phyloP scores from a whole-genome alignment of 208 protist genomes.

The Vickermania ingenoplastis region DNA sequence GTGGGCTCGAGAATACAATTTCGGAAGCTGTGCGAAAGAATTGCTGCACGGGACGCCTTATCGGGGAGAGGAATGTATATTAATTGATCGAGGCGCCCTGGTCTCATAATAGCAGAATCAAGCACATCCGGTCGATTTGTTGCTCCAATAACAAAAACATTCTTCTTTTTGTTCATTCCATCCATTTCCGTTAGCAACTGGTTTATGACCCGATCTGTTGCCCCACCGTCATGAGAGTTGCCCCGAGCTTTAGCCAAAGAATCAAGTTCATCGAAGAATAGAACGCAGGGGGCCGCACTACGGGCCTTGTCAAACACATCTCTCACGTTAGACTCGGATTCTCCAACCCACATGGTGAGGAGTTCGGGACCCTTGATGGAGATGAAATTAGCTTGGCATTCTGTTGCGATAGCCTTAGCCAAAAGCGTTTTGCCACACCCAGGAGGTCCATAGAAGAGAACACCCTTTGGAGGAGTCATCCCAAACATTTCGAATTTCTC shows the following conservation, averaged over 20 bases:
- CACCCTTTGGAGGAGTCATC: conserved; percentile 97
- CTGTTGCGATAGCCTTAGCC: conserved; percentile 96
- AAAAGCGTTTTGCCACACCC: conserved; percentile 99
- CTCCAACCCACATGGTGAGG: conserved; percentile 99
- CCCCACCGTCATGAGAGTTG: conserved; percentile 95
- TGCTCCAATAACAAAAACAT: conserved; percentile 99
- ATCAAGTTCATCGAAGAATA: conserved; percentile 99
- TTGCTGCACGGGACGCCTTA: conserved; percentile 90
- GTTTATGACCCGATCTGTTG: conserved; percentile 99
- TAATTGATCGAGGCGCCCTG: conserved; percentile 92
- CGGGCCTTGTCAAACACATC: conserved; percentile 99
- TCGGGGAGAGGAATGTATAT: conserved; percentile 99
- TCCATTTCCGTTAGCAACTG: conserved; percentile 99
- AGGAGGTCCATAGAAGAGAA: conserved; percentile 98
- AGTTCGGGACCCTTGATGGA: conserved; percentile 99
- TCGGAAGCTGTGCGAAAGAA: conserved; percentile 96
- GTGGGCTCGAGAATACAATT: conserved; percentile 96
- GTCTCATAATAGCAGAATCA: conserved; percentile 99
- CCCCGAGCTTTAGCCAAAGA: conserved; percentile 98
- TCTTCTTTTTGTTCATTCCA: conserved; percentile 99
- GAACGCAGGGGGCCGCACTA: conserved; percentile 98
- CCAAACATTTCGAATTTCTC: conserved; percentile 99
- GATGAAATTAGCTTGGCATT: conserved; percentile 99
- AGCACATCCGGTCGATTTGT: conserved; percentile 99
- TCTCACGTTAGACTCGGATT: conserved; percentile 99